Percentiles rank a stretch among this genome's conserved stretches.
These are phyloP conservation scores for Aspergillus coremiiformis DNA, from an alignment of 495 filamentous ascomycete genomes.

Conservation along the genomic window DNA sequence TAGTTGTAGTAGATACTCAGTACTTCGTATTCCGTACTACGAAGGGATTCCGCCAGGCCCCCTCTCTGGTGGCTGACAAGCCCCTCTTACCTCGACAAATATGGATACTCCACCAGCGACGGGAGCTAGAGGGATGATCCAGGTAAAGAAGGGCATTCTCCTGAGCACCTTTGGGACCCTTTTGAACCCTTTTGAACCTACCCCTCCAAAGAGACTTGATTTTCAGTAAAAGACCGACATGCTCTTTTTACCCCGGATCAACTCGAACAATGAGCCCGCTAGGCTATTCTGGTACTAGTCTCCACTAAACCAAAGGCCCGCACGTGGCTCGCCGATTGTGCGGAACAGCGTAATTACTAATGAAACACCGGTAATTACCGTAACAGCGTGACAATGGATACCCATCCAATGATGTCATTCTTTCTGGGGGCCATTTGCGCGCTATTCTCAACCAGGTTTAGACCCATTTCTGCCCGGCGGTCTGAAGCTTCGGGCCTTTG, in stretches of 20 bases:
- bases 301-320: conserved; percentile 1
- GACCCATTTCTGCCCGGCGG: background rate
- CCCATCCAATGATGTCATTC: conserved; percentile 1
- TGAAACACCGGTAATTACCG: background rate
- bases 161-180: background rate
- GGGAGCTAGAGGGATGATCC: background rate
- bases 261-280: conserved; percentile 5
- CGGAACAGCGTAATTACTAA: background rate
- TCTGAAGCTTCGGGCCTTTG: background rate
- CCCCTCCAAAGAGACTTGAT: background rate
- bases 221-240: background rate
- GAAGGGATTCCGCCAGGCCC: no score
- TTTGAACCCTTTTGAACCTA: background rate
- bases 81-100: background rate
- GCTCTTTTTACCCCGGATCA: conserved; percentile 15
- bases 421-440: background rate
- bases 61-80: conserved; percentile 4
- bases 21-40: no score
- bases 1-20: no score
- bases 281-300: conserved; percentile 6
- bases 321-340: conserved; percentile 15
- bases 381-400: background rate
- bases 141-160: background rate
- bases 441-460: background rate
- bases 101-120: background rate